Base-by-base conservation (phyloP, 1,284 basidiomycete genomes). In the Ceratobasidium sp. region DNA sequence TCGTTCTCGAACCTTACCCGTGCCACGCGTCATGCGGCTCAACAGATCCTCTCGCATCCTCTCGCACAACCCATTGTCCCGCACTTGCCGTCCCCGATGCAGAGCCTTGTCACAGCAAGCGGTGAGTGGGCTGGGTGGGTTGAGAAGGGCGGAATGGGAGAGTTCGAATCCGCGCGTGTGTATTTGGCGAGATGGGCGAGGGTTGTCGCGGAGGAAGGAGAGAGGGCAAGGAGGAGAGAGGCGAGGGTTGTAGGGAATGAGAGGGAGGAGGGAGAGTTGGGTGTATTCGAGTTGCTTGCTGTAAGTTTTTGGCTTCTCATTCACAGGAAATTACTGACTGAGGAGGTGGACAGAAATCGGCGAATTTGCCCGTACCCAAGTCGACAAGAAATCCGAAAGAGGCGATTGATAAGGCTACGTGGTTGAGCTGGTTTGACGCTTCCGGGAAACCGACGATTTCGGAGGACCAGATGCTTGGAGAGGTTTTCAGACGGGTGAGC, bases 181-280 rank as follows among this genome's bases (percentile, higher is more conserved):
- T 99, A 99, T 81, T 88, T 99, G 8, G 98, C 98, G 0, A 89
- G 95, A 36, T 99, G 98, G 98, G 97, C 98, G 0, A 87, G 96
- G 29, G 83, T 96, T 59, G 97, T 99, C 0, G 97, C 96, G 0
- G 96, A 98, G 82, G 96, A 98, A 81, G 96, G 96, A 7, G 96
- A 98, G 81, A 88, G 93, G 14, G 90, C 95, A 8, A 87, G 96
- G 44, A 85, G 90, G 76, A 87, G 89, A 64, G 95, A 98, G 82
- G 89, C 91, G 0, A 90, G 91, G 79, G 85, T 87, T 17, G 53
- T 65, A 1, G 82, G 86, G 9, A 82, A 84, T 7, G 79, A 81
- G 7, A 86, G 84, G 19, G 90, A 93, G 79, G 90, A 95, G 78
- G 85, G 88, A 1, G 90, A 91, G 2, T 83, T 97, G 22, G 96